Base-by-base conservation (phyloP, 495 filamentous ascomycete species). In the Hypoxylon fragiforme region DNA sequence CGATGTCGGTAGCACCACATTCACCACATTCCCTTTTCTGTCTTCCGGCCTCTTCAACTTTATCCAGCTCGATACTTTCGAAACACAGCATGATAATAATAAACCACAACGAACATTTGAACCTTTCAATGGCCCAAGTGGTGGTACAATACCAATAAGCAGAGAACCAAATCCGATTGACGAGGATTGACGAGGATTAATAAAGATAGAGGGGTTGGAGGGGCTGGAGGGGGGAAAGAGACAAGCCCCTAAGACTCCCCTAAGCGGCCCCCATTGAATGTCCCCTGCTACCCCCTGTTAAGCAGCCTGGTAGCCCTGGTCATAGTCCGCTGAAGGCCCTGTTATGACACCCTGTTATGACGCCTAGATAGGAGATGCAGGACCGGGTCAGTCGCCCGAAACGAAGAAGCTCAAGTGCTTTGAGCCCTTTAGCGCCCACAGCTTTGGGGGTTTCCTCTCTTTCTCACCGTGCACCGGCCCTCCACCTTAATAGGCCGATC, bases 381-480 rank as follows among this genome's bases (percentile, higher is more conserved):
- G 24, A 4, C 24, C 35, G 32, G 32, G 55, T 30, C 28, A 52
- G 35, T 58, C 54, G 54, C 50, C 54, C 54, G 54, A 52, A 52
- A 51, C 46, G 21, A 40, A 15, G 24, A 44, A 57, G 54, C 41
- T 57, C 36, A 7, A 20, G 26, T 60, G 49, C 41, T 50, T 20
- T 46, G 45, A 54, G 34, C 40, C 11, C 9, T 60, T 60, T 60
- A 53, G 50, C 50, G 57, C 57, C 57, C 57, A 60, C 49, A 50
- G 50, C 57, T 54, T 50, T 16, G 5, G n/a, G 9, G 4, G 24
- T 28, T 43, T 44, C 28, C 19, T 40, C 14, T 19, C 14, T 21
- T 16, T 45, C 28, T 60, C 50, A 53, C 56, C 56, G 50, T 54
- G 56, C 50, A 50, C 44, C 37, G 53, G 39, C 42, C 39, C 47